Evolutionary conservation across 176 grass and related monocot species (phyloP).

Genomic region (Avena atlantica): DNA sequence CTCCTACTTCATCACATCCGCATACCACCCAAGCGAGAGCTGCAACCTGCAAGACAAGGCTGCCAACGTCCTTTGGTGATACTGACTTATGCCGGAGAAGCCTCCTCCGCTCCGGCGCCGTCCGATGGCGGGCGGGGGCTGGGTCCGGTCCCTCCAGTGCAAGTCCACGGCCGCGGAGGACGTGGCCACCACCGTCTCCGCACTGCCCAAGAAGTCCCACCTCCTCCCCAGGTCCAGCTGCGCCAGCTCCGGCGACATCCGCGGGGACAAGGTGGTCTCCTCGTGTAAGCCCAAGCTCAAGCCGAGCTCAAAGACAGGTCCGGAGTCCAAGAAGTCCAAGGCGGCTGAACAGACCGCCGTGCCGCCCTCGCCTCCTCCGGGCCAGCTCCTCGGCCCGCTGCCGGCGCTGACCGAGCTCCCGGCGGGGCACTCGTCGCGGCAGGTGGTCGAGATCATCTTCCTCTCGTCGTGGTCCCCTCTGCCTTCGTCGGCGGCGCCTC

Average conservation of each 20-base stretch:
- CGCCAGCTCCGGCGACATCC: conserved; percentile 58
- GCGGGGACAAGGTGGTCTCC: conserved; percentile 11
- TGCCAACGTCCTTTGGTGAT: neutral
- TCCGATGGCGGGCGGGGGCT: conserved; percentile 61
- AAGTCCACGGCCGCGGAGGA: conserved; percentile 76
- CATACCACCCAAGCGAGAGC: neutral
- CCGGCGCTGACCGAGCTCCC: conserved; percentile 80
- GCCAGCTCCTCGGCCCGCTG: conserved; percentile 51
- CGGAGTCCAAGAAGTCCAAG: conserved; percentile 48
- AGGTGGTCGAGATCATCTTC: conserved; percentile 96
- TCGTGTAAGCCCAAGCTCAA: conserved; percentile 35
- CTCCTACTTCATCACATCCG: neutral
- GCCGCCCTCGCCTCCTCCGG: conserved; percentile 50
- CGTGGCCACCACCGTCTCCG: conserved; percentile 51
- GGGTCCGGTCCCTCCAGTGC: conserved; percentile 87
- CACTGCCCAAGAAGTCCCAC: conserved; percentile 50
- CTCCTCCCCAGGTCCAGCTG: conserved; percentile 60
- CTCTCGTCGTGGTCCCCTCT: conserved; percentile 67
- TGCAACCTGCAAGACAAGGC: neutral
- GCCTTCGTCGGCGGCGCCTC: neutral
- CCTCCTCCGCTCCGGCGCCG: conserved; percentile 39
- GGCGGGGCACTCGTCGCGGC: conserved; percentile 76
- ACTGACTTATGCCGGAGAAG: conserved; percentile 44
- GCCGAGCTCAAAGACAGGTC: conserved; percentile 20
- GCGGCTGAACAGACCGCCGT: conserved; percentile 2